Evolutionary conservation across 768 basidiomycete genomes (phyloP), one percentile per base, ranked within the genome.

Genomic region (Sarcodon sp.): DNA sequence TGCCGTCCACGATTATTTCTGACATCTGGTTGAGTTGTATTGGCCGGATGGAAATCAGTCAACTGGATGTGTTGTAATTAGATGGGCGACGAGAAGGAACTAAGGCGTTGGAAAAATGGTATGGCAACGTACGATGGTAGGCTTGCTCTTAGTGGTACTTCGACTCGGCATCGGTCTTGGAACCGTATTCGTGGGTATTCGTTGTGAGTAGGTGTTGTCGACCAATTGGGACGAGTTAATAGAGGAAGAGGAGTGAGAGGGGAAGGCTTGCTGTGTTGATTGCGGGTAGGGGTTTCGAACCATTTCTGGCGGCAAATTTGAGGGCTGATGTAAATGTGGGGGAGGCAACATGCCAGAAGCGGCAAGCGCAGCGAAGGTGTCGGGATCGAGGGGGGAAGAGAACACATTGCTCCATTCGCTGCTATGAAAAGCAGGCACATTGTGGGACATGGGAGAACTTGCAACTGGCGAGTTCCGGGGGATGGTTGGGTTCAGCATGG

Each of bases 351-450:
- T 67, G 54, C 76, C 78, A 56, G 76, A 77, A 3, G 80, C 73
- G 10, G 76, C 71, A 38, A 85, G 71, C 34, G 74, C 71, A 36
- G 77, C 73, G 55, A 82, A 83, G 33, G 77, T 64, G 39, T 71
- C 59, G 6, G 80, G 77, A 51, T 80, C 71, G 45, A 84, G 66
- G 2, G 84, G 77, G 3, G 73, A 59, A n/a, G 81, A 67, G 60
- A 82, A 83, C 15, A 83, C 46, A 53, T 69, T 65, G 21, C 61
- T 64, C 83, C 83, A 86, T 33, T 71, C 69, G n/a, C 59, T 59
- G 47, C 49, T 55, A 65, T 51, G 65, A 54, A 50, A 37, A 18
- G 56, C 48, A 46, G 55, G 54, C 27, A 55, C 34, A 54, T 51
- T 56, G 44, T 56, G 53, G 51, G 51, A 48, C 35, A 50, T 44